phyloP scores from a whole-genome alignment of 2,329 filamentous ascomycete species.

The Ilyonectria destructans region DNA sequence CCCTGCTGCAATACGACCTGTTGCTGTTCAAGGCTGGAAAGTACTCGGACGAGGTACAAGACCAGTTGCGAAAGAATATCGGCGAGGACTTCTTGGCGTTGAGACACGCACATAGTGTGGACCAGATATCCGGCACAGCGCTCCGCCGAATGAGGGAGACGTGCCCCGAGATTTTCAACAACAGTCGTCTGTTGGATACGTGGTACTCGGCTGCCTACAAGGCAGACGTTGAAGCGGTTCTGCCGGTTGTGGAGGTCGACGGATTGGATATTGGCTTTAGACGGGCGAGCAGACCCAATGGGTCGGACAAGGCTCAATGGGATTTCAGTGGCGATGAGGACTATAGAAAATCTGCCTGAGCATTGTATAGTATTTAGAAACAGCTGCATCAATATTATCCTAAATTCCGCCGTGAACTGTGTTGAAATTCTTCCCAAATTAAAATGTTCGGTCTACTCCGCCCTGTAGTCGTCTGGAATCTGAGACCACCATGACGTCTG shows the following conservation, averaged over 20 bases:
- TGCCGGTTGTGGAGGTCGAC: slow-evolving; percentile 64
- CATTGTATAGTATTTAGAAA: neutral
- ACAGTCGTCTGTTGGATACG: slow-evolving; percentile 21
- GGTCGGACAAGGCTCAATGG: slow-evolving; percentile 71
- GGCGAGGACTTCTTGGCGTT: slow-evolving; percentile 70
- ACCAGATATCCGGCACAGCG: slow-evolving; percentile 75
- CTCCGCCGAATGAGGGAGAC: slow-evolving; percentile 59
- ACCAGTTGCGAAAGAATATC: slow-evolving; percentile 64
- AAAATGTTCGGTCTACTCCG: too few relatives aligned
- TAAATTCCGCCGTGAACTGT: neutral
- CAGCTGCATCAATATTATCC: neutral
- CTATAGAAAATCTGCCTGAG: slow-evolving; percentile 59
- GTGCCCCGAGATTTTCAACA: slow-evolving; percentile 29
- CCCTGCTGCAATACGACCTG: slow-evolving; percentile 79
- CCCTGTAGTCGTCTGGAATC: too few relatives aligned
- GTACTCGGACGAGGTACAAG: slow-evolving; percentile 69
- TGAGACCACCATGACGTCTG: too few relatives aligned
- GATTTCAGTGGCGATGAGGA: slow-evolving; percentile 67
- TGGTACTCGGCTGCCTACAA: slow-evolving; percentile 37
- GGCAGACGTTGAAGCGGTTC: slow-evolving; percentile 57
- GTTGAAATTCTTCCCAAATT: neutral
- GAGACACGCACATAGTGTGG: slow-evolving; percentile 75
- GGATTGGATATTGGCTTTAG: slow-evolving; percentile 62
- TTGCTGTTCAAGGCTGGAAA: slow-evolving; percentile 74
- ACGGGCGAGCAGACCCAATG: slow-evolving; percentile 67